These are phyloP conservation scores for Bathelium albidoporum DNA, from an alignment of 495 filamentous ascomycete genomes.

Conservation along the genomic window DNA sequence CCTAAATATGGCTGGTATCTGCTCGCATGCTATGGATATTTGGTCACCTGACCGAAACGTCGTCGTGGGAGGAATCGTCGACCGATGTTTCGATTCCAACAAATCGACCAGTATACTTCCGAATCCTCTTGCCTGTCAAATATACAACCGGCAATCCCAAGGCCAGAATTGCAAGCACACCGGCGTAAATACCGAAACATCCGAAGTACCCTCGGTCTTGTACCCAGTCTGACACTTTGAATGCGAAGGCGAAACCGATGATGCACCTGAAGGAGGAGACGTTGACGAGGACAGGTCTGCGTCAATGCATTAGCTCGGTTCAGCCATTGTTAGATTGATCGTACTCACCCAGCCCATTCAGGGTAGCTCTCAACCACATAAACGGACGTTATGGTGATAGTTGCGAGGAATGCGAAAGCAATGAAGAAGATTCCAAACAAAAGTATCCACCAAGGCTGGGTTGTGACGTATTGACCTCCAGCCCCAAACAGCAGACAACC, in stretches of 20 bases:
- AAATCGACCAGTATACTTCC: constrained; percentile 7
- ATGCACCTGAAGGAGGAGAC: constrained; percentile 22
- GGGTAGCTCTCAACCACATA: constrained; percentile 26
- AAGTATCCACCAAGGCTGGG: constrained; percentile 2
- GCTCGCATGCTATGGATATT: not conserved
- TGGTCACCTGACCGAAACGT: not conserved
- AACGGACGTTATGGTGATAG: constrained; percentile 20
- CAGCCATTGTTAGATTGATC: not conserved
- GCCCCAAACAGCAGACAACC: constrained; percentile 21
- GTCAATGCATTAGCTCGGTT: not conserved
- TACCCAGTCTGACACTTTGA: constrained; percentile 18
- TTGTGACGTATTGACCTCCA: constrained; percentile 15
- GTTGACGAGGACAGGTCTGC: constrained; percentile 23
- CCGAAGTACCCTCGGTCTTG: constrained; percentile 16
- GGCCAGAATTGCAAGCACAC: constrained; percentile 20
- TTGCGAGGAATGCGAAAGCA: constrained; percentile 17
- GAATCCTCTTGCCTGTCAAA: constrained; percentile 19
- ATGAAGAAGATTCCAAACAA: constrained; percentile 16
- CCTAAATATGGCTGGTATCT: not conserved
- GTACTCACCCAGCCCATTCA: constrained; percentile 21
- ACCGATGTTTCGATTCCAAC: not conserved
- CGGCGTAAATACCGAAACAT: constrained; percentile 21
- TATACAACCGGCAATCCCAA: constrained; percentile 20
- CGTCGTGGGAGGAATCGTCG: not conserved
- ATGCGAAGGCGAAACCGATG: constrained; percentile 21